Base-by-base conservation (phyloP, 306 rosid genomes). In the Rosa chinensis region DNA sequence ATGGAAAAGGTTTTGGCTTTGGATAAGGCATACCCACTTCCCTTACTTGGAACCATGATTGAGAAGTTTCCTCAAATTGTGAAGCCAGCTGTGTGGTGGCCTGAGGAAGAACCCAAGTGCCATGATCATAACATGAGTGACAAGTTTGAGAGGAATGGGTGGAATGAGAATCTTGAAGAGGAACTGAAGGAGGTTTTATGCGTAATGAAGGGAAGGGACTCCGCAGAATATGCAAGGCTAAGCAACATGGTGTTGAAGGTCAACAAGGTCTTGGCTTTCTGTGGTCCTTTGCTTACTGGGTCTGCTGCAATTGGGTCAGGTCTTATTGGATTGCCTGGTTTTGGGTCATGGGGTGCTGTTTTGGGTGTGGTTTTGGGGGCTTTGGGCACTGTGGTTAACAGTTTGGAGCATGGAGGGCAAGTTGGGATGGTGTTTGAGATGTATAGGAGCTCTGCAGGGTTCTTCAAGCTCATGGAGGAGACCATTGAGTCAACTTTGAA, bases 81-180 rank as follows among this genome's bases (percentile, higher is more conserved):
- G n/a, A 83, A 91, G 78, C 96, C 97, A 48, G 89, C 97, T 17
- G 86, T 88, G 48, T 93, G 94, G 94, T 93, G 97, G 97, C 96
- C 96, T 76, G 82, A 44, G 59, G 82, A 53, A 62, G 28, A 71
- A 68, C 72, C 78, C 71, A 72, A 84, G 73, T 76, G 59, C 61
- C 48, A 74, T 16, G 70, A 56, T 16, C 77, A 72, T 45, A 79
- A 35, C 28, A 23, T 42, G 37, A 72, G 16, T n/a, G 39, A 13
- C 17, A 43, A 63, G 28, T 20, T 17, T 45, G 68, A 53, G 37
- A 50, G 75, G 6, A 84, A 93, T 82, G 92, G 96, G 4, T 93
- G 97, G 96, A 86, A 78, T 78, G 74, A 72, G 66, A 81, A 39
- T 39, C 85, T 87, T 73, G 90, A 85, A 77, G 89, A 78, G 53